A percentile compares a stretch with the other conserved stretches of the same genome.
Conservation (phyloP, 2,329 filamentous ascomycete species). For the Fusarium sp. region DNA sequence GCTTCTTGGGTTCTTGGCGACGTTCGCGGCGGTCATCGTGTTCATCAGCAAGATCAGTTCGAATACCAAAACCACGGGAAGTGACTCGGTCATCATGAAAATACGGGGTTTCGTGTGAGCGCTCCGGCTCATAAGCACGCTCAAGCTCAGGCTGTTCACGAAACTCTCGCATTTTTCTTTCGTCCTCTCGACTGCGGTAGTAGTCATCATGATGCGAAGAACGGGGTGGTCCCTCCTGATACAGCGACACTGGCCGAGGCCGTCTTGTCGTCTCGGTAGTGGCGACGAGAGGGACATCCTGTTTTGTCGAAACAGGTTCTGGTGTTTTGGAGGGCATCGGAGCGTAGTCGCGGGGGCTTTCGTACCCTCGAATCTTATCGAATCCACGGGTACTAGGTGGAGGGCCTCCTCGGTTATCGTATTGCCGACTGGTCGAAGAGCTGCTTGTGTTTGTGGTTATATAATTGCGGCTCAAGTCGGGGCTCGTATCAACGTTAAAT, state of each 20-base stretch:
- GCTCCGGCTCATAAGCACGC: constrained; percentile 42
- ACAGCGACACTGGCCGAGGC: constrained; percentile 62
- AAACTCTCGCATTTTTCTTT: constrained; percentile 55
- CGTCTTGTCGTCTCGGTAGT: constrained; percentile 45
- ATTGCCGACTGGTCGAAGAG: constrained; percentile 46
- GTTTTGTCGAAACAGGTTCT: constrained; percentile 46
- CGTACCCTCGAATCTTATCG: constrained; percentile 70
- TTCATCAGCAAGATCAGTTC: constrained; percentile 53
- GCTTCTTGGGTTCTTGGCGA: constrained; percentile 47
- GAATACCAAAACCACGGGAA: constrained; percentile 64
- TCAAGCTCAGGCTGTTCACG: constrained; percentile 55
- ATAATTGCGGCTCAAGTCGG: constrained; percentile 58
- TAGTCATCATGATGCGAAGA: constrained; percentile 60
- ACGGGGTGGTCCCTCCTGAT: constrained; percentile 61
- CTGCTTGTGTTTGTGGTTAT: constrained; percentile 46
- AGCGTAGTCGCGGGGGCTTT: constrained; percentile 59
- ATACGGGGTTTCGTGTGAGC: constrained; percentile 45
- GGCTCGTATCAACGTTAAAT: constrained; percentile 59
- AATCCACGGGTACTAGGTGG: constrained; percentile 77
- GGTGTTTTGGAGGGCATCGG: constrained; percentile 56
- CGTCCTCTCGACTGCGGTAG: constrained; percentile 62
- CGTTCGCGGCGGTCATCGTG: constrained; percentile 58
- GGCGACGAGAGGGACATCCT: constrained; percentile 21
- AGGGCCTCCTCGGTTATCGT: constrained; percentile 62
- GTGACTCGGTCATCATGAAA: constrained; percentile 61